phyloP scores from a whole-genome alignment of 1,284 basidiomycete species.

The Ceratobasidium papillatum region DNA sequence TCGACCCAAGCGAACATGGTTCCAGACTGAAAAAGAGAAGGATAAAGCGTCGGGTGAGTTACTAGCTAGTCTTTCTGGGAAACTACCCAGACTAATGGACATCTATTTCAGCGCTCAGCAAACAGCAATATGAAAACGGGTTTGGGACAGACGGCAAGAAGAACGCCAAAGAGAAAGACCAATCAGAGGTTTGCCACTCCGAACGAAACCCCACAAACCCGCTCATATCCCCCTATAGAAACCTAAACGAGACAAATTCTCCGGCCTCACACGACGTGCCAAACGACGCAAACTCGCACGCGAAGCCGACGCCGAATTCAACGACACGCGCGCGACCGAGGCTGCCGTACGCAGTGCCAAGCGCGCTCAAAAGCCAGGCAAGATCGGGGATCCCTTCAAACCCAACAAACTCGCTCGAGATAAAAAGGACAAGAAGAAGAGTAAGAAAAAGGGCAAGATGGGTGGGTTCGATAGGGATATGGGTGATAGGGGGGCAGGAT shows the following conservation, averaged over 20 bases:
- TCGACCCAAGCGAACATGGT: slow-evolving; percentile 96
- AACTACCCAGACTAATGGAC: neutral
- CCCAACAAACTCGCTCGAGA: slow-evolving; percentile 19
- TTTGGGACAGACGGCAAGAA: slow-evolving; percentile 47
- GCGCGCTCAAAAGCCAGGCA: slow-evolving; percentile 69
- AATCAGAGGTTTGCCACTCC: slow-evolving; percentile 29
- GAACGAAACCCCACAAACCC: slow-evolving; percentile 16
- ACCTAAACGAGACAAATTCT: slow-evolving; percentile 84
- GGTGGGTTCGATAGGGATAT: slow-evolving; percentile 45
- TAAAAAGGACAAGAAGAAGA: slow-evolving; percentile 34
- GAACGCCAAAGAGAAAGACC: slow-evolving; percentile 41
- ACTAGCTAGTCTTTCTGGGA: neutral
- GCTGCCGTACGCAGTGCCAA: slow-evolving; percentile 88
- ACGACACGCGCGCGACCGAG: slow-evolving; percentile 64
- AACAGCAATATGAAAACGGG: slow-evolving; percentile 72
- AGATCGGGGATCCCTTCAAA: slow-evolving; percentile 57
- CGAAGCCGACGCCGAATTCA: slow-evolving; percentile 74
- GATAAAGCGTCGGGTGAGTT: slow-evolving; percentile 75
- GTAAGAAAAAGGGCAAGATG: slow-evolving; percentile 43
- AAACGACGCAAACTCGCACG: slow-evolving; percentile 87
- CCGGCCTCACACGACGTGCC: slow-evolving; percentile 82
- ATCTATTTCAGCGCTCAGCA: slow-evolving; percentile 67
- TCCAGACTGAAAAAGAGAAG: slow-evolving; percentile 91
- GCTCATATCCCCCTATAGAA: slow-evolving; percentile 49
- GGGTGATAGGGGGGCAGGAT: slow-evolving; percentile 35